Evolutionary conservation across 2,329 filamentous ascomycete species (phyloP).

Genomic region (Colletotrichum aenigma): DNA sequence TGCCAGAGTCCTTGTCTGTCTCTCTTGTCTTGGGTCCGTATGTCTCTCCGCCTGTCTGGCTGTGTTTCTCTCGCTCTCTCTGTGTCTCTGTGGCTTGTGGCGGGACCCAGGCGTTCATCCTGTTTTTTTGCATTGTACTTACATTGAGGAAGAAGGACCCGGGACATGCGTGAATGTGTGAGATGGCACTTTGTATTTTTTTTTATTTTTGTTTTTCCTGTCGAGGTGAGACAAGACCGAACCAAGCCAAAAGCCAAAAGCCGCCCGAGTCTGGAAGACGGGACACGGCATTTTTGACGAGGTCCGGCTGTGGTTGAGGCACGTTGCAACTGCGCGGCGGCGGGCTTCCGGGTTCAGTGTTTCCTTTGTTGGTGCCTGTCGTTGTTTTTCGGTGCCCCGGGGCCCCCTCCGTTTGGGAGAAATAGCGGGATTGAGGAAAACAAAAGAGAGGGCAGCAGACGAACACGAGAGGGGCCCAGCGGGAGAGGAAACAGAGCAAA

Average conservation of each 20-base stretch:
- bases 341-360: neutral
- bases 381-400: neutral
- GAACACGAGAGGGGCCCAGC: neutral
- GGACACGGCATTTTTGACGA: neutral
- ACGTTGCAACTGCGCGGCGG: constrained; percentile 16
- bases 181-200: neutral
- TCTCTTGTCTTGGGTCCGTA: neutral
- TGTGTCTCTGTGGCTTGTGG: neutral
- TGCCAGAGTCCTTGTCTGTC: neutral
- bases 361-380: neutral
- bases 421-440: neutral
- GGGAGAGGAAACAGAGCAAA: neutral
- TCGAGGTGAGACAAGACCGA: constrained; percentile 10
- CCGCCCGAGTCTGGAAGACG: neutral
- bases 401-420: neutral
- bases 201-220: neutral
- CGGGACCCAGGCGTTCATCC: neutral
- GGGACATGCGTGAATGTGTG: neutral
- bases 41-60: neutral
- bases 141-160: neutral
- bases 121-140: neutral
- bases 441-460: neutral
- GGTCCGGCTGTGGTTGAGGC: constrained; percentile 1
- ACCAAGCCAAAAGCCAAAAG: neutral
- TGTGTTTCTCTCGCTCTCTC: neutral